Percentiles rank a stretch among this genome's conserved stretches.
phyloP scores from a whole-genome alignment of 768 basidiomycete species.

The Lactifluus piperatus region DNA sequence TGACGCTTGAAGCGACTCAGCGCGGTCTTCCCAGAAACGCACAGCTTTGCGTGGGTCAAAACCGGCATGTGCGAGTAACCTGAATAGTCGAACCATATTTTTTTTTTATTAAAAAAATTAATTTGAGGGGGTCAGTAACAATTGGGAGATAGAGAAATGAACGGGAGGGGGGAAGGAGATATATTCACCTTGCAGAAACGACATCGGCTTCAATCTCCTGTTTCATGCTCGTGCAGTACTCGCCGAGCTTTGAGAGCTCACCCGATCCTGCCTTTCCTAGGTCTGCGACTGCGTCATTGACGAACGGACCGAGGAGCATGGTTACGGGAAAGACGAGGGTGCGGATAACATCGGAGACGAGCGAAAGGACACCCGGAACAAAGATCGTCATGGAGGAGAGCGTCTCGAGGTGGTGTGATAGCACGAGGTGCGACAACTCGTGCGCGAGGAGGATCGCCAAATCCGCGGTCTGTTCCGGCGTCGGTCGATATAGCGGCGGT shows the following conservation, averaged over 20 bases:
- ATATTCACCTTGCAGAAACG: constrained; percentile 65
- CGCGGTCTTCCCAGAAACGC: constrained; percentile 69
- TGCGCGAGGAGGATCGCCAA: constrained; percentile 89
- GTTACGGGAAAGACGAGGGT: constrained; percentile 82
- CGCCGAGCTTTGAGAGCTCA: constrained; percentile 62
- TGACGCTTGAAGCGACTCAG: constrained; percentile 30
- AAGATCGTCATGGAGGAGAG: constrained; percentile 80
- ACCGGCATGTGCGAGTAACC: constrained; percentile 86
- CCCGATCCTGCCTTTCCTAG: constrained; percentile 69
- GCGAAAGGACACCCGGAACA: constrained; percentile 69
- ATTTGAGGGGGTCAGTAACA: constrained; percentile 4
- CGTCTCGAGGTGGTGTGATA: constrained; percentile 88
- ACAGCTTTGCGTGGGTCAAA: constrained; percentile 82
- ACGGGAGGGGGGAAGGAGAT: constrained; percentile 6
- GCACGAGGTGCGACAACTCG: constrained; percentile 85
- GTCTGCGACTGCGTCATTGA: constrained; percentile 87
- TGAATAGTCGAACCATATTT: constrained; percentile 24
- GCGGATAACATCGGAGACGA: constrained; percentile 66
- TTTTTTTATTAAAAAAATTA: too few species aligned
- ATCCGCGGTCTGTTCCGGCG: constrained; percentile 77
- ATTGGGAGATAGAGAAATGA: background rate
- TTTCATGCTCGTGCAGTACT: constrained; percentile 66
- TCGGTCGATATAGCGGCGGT: constrained; percentile 32
- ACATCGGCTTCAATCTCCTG: constrained; percentile 93
- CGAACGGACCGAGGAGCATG: constrained; percentile 88